phyloP scores from a whole-genome alignment of 2,329 filamentous ascomycete genomes.

The Clathrospora elynae region DNA sequence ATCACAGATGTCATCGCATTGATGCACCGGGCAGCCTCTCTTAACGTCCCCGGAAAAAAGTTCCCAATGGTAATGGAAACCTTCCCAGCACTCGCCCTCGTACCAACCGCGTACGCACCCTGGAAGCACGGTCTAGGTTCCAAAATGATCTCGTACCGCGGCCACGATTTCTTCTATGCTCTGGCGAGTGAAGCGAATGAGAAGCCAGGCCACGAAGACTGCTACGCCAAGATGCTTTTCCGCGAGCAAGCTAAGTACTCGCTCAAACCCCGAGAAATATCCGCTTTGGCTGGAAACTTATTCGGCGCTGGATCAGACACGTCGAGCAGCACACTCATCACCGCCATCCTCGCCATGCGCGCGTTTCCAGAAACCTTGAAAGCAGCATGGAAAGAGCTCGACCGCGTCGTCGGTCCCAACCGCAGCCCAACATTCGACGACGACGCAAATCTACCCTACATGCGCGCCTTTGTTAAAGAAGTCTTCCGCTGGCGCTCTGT shows the following conservation, averaged over 20 bases:
- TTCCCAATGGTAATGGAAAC: constrained; percentile 66
- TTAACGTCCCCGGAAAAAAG: constrained; percentile 56
- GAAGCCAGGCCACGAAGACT: constrained; percentile 39
- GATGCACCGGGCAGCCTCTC: constrained; percentile 62
- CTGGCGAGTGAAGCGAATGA: constrained; percentile 40
- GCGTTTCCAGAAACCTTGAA: constrained; percentile 40
- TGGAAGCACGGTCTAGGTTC: constrained; percentile 45
- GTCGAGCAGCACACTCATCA: constrained; percentile 43
- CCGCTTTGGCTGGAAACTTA: constrained; percentile 39
- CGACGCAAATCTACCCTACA: constrained; percentile 38
- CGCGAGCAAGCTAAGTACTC: constrained; percentile 39
- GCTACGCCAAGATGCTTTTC: constrained; percentile 52
- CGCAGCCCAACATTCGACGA: constrained; percentile 45
- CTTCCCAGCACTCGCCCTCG: constrained; percentile 59
- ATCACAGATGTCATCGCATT: constrained; percentile 64
- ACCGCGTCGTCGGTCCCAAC: constrained; percentile 38
- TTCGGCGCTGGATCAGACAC: constrained; percentile 45
- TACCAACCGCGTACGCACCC: constrained; percentile 56
- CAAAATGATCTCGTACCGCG: constrained; percentile 32
- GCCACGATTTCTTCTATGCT: constrained; percentile 45
- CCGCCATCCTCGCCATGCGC: constrained; percentile 42
- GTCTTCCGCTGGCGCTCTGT: constrained; percentile 45
- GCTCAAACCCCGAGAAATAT: constrained; percentile 39
- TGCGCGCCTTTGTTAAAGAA: constrained; percentile 49
- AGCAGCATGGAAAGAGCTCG: constrained; percentile 42